Percentiles rank a stretch among this genome's conserved stretches.
These are phyloP conservation scores for Komagataella populi DNA, from an alignment of 805 yeast genomes.

Conservation along the genomic window DNA sequence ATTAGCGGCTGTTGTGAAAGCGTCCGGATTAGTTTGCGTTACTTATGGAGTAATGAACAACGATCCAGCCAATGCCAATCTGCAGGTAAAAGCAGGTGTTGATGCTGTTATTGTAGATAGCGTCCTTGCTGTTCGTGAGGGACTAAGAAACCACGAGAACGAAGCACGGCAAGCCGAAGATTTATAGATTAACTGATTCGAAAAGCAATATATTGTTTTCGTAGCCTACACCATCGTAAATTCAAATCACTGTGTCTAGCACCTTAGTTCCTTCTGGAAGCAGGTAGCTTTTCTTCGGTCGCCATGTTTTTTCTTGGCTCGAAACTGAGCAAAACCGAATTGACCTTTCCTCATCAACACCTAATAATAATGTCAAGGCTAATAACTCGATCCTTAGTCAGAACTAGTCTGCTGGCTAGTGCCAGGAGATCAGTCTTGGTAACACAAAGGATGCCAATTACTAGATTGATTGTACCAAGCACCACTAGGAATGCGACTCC, in stretches of 20 bases:
- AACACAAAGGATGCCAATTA: background rate
- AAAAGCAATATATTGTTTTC: too few relatives aligned
- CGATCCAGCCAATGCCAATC: constrained; percentile 66
- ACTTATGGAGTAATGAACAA: constrained; percentile 83
- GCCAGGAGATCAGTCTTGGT: background rate
- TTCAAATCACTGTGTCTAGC: too few relatives aligned
- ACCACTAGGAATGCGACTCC: background rate
- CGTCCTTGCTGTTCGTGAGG: constrained; percentile 86
- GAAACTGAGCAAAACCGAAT: background rate
- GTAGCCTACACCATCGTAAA: too few relatives aligned
- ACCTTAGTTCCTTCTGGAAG: too few relatives aligned
- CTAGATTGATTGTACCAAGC: background rate
- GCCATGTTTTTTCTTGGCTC: background rate
- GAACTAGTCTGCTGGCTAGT: background rate
- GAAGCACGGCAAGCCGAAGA: background rate
- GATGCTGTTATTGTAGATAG: constrained; percentile 98
- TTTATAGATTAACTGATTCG: background rate
- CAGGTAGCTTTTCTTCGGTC: background rate
- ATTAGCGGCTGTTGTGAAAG: constrained; percentile 80
- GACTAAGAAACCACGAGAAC: constrained; percentile 27
- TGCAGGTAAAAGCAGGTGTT: constrained; percentile 88
- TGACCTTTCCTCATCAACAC: background rate
- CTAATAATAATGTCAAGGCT: background rate
- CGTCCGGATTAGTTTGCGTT: constrained; percentile 83
- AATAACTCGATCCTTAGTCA: background rate